phyloP scores from a whole-genome alignment of 2,329 filamentous ascomycete species.

The Aureobasidium sp. region DNA sequence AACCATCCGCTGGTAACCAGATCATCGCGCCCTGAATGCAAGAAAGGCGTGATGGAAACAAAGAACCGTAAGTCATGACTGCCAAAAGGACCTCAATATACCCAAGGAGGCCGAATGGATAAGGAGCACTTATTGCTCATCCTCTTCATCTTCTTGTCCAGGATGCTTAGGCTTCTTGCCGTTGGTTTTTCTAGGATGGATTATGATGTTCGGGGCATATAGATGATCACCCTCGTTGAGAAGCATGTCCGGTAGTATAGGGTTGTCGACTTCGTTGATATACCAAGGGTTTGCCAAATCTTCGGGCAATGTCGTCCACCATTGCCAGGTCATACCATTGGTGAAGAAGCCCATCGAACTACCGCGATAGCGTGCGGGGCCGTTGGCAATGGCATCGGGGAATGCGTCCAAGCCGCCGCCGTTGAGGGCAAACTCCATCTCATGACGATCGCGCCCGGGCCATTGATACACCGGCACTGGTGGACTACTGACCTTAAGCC shows the following conservation, averaged over 20 bases:
- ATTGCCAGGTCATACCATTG: conserved; percentile 22
- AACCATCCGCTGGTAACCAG: not conserved
- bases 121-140: not conserved
- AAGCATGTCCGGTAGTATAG: conserved; percentile 26
- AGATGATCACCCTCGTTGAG: conserved; percentile 27
- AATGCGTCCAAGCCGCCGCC: conserved; percentile 22
- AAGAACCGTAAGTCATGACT: not conserved
- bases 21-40: not conserved
- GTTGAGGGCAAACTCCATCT: conserved; percentile 27
- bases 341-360: conserved; percentile 25
- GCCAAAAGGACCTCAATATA: not conserved
- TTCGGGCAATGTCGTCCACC: conserved; percentile 31
- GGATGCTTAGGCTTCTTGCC: conserved; percentile 5
- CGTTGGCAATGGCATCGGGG: conserved; percentile 18
- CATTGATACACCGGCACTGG: conserved; percentile 32
- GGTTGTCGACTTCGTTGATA: conserved; percentile 19
- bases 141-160: not conserved
- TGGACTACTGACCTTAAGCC: conserved; percentile 34
- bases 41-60: not conserved
- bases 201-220: conserved; percentile 31
- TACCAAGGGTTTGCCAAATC: conserved; percentile 31
- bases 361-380: conserved; percentile 20
- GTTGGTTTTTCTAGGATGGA: conserved; percentile 34
- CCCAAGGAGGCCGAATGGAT: not conserved
- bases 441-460: conserved; percentile 21